phyloP scores from a whole-genome alignment of 2,329 filamentous ascomycete species.

The Fusarium redolens region DNA sequence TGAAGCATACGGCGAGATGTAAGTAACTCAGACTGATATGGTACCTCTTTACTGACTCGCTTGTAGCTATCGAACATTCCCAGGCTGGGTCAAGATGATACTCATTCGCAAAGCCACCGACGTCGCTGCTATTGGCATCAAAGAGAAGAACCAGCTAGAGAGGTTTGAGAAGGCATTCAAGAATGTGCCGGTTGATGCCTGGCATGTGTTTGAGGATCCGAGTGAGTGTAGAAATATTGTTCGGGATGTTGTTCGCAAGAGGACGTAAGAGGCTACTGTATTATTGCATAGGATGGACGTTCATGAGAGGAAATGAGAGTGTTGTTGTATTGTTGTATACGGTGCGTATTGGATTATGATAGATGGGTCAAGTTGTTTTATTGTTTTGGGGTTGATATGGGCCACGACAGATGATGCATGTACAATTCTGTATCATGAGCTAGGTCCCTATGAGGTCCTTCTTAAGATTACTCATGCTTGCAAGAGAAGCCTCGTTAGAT shows the following conservation, averaged over 20 bases:
- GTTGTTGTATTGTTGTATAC: neutral
- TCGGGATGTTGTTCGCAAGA: slow-evolving; percentile 38
- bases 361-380: neutral
- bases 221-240: slow-evolving; percentile 65
- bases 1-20: slow-evolving; percentile 87
- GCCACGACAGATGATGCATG: neutral
- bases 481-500: neutral
- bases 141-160: slow-evolving; percentile 77
- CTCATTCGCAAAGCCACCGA: slow-evolving; percentile 87
- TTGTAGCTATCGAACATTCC: slow-evolving; percentile 68
- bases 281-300: slow-evolving; percentile 5
- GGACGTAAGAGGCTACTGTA: neutral
- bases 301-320: slow-evolving; percentile 4
- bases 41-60: slow-evolving; percentile 18
- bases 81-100: slow-evolving; percentile 84
- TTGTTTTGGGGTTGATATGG: neutral
- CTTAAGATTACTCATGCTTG: neutral
- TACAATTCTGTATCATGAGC: neutral
- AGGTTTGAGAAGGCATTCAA: slow-evolving; percentile 88
- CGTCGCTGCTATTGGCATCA: slow-evolving; percentile 74
- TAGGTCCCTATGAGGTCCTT: neutral
- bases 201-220: slow-evolving; percentile 86
- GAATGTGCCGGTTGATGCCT: slow-evolving; percentile 74
- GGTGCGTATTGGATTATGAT: neutral
- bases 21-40: slow-evolving; percentile 46